Evolutionary conservation across 208 protist genomes (phyloP).

Genomic region (Herpetomonas tarakana): DNA sequence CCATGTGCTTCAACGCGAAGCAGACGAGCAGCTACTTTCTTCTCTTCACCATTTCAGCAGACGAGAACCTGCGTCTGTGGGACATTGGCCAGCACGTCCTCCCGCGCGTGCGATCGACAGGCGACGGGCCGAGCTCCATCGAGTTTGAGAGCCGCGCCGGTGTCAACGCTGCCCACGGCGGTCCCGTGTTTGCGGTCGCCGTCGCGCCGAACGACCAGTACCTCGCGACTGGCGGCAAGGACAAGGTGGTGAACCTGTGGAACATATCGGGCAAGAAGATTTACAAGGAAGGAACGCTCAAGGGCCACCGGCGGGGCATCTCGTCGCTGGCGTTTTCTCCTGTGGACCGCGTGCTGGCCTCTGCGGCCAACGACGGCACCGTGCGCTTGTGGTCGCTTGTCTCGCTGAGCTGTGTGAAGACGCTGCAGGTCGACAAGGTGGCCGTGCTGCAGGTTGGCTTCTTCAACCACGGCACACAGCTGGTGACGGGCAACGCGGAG

Average conservation of each 20-base stretch:
- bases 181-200: constrained; percentile 70
- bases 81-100: constrained; percentile 51
- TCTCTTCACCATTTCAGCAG: constrained; percentile 72
- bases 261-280: constrained; percentile 77
- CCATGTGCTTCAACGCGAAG: constrained; percentile 69
- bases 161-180: constrained; percentile 74
- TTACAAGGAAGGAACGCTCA: constrained; percentile 68
- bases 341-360: constrained; percentile 81
- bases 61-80: constrained; percentile 87
- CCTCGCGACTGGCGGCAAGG: constrained; percentile 88
- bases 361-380: constrained; percentile 80
- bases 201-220: constrained; percentile 89
- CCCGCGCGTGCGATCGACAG: constrained; percentile 14
- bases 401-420: constrained; percentile 78
- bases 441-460: constrained; percentile 82
- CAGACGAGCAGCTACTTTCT: constrained; percentile 59
- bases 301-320: constrained; percentile 83
- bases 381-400: constrained; percentile 88
- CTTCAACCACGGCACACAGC: constrained; percentile 85
- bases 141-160: constrained; percentile 55
- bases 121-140: constrained; percentile 3
- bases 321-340: constrained; percentile 78
- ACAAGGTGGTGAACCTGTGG: constrained; percentile 85
- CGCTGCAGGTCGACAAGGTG: constrained; percentile 75
- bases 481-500: constrained; percentile 83